Evolutionary conservation across 441 rosid genomes (phyloP), one percentile per base, ranked within the genome.

Genomic region (Populus trichocarpa): DNA sequence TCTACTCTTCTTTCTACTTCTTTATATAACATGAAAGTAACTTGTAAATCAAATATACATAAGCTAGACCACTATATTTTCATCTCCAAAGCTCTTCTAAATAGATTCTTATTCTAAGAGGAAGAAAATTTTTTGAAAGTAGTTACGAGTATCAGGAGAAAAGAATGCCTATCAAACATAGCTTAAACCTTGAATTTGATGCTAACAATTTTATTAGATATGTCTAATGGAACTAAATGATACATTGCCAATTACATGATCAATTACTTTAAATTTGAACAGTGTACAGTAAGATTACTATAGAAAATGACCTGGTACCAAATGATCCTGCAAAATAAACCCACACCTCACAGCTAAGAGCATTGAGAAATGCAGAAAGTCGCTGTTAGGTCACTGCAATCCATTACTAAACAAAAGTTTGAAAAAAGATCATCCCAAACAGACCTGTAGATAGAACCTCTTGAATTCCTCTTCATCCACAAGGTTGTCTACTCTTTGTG

Each of bases 401-500:
- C 30, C 38, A 57, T 66, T 75, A 76, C 74, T 23, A 81, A 81
- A 59, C 68, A 59, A 65, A 53, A 35, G 78, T 77, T 30, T 71
- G 20, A 64, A 66, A 28, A 74, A 73, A 78, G 76, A 18, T 67
- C 38, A 67, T 63, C 36, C 75, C 68, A 81, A 76, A 89, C 70
- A 85, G 79, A 96, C 99, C 99, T 96, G 99, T 84, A 96, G 98
- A 86, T 94, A 96, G 82, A 96, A 96, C 80, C 94, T 93, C 94
- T 96, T 96, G 90, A 83, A 90, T 79, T 94, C 99, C 77, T 92
- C 98, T n/a, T 79, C 86, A 73, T 83, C 91, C 83, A 87, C 93
- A 84, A 96, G 98, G 82, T 88, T 96, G 84, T 96, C 99, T 74
- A 96, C 81, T 86, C 89, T 89, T 74, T 96, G 99, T 25, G 98